Evolutionary conservation across 108 stramenopile genomes (phyloP).

Genomic region (Tribonema minus): DNA sequence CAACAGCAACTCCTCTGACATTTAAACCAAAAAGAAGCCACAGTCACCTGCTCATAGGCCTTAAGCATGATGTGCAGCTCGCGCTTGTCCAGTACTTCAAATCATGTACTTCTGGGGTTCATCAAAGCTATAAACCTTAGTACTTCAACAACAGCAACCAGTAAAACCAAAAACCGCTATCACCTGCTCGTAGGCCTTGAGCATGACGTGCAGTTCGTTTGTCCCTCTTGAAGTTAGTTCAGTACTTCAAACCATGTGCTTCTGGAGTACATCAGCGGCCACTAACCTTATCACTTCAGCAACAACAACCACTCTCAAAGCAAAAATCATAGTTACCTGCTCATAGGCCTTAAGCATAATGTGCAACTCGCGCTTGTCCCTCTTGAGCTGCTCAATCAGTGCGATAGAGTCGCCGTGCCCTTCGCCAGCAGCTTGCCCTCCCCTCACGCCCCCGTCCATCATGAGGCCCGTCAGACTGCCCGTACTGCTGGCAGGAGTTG

Average conservation of each 20-base stretch:
- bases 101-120: too few relatives aligned
- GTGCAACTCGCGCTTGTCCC: slow-evolving; percentile 38
- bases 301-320: too few relatives aligned
- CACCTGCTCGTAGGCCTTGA: slow-evolving; percentile 43
- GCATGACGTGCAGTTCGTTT: slow-evolving; percentile 42
- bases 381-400: slow-evolving; percentile 32
- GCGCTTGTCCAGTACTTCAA: slow-evolving; percentile 37
- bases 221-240: slow-evolving; percentile 43
- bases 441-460: background rate
- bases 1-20: too few relatives aligned
- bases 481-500: background rate
- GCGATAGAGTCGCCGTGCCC: too few relatives aligned
- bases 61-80: slow-evolving; percentile 46
- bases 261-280: too few relatives aligned
- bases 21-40: too few relatives aligned
- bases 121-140: too few relatives aligned
- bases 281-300: too few relatives aligned
- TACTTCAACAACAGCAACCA: too few relatives aligned
- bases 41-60: slow-evolving; percentile 38
- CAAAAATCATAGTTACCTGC: background rate
- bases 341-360: slow-evolving; percentile 47
- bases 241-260: too few relatives aligned
- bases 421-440: slow-evolving; percentile 1
- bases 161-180: too few relatives aligned
- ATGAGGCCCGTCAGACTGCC: background rate